Evolutionary conservation across 2,329 filamentous ascomycete genomes (phyloP), one percentile per base, ranked within the genome.

Genomic region (Penicillium vulpinum): DNA sequence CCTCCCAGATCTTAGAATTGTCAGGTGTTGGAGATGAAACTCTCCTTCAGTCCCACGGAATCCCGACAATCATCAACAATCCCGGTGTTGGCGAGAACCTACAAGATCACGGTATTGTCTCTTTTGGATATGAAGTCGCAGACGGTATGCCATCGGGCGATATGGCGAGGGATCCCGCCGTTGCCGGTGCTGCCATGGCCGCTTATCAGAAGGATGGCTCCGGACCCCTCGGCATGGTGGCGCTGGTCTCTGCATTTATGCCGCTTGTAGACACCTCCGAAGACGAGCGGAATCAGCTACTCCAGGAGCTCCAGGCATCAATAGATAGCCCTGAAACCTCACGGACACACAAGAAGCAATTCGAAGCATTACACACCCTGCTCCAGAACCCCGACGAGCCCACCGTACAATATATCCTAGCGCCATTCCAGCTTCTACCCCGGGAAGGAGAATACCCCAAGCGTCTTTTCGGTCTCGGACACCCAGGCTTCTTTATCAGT

Each of bases 1-100:
- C 81, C 15, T 85, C 80, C 9, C 84, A 82, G 69, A 74, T 85
- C 15, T 78, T 83, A 15, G 85, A 88, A 62, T 74, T 87, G 0
- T 87, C 84, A 0, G 85, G 85, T 0, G 77, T 88, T 41, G 86
- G 86, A 5, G 74, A 78, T 43, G 69, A 75, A 4, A 64, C 73
- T 0, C 64, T 81, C 15, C 72, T 84, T 1, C 58, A 72, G 10
- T 63, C 65, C 0, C 75, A 75, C 2, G 75, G 75, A 0, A 75
- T 83, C 8, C 61, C 73, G 4, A 67, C 74, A 15, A 73, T 77
- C 35, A 71, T 83, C 16, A 67, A 76, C 28, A 78, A 78, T 45
- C 70, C 76, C 0, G 73, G 73, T 13, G 78, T 83, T 5, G 81
- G 81, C 15, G 77, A 77, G 44, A 81, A 82, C 57, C 72, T 82